Percentiles rank a stretch among this genome's conserved stretches.
Conservation (phyloP, 2,329 filamentous ascomycete species). For the Huntiella abstrusa region DNA sequence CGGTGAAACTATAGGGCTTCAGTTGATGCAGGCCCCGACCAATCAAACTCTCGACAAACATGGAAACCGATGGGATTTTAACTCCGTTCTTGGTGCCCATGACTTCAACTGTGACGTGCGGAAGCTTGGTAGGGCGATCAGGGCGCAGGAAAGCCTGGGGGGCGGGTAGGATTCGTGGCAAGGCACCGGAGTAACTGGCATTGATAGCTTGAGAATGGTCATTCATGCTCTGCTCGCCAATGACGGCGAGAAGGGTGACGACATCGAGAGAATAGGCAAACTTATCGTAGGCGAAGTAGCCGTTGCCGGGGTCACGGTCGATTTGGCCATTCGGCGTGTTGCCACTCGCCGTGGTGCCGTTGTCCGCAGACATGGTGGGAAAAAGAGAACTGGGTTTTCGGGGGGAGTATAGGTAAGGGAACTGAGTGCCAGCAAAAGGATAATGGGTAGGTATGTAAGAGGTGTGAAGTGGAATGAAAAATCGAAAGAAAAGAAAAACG, state of each 20-base stretch:
- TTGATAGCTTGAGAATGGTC: slow-evolving; percentile 40
- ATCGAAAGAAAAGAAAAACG: background rate
- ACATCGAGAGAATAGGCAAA: slow-evolving; percentile 38
- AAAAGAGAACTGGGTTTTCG: background rate
- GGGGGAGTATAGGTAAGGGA: background rate
- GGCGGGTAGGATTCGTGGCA: slow-evolving; percentile 42
- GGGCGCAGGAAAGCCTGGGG: slow-evolving; percentile 43
- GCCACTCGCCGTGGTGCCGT: too few species aligned
- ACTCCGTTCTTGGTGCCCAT: slow-evolving; percentile 40
- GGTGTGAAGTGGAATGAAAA: too few species aligned
- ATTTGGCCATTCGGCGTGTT: slow-evolving; percentile 5
- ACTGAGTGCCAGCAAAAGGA: background rate
- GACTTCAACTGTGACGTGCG: slow-evolving; percentile 33
- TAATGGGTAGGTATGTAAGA: background rate
- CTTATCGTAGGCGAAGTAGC: slow-evolving; percentile 26
- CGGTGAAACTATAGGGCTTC: slow-evolving; percentile 24
- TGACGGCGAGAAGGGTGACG: slow-evolving; percentile 42
- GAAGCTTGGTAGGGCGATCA: slow-evolving; percentile 34
- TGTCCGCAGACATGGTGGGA: background rate
- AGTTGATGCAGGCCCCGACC: slow-evolving; percentile 22
- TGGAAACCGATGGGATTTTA: slow-evolving; percentile 34
- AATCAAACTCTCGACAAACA: slow-evolving; percentile 31
- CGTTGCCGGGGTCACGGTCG: slow-evolving; percentile 4
- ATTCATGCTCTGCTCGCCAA: slow-evolving; percentile 39
- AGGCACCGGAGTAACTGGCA: slow-evolving; percentile 35